Evolutionary conservation across 208 protist species (phyloP).

Genomic region (Trichomonas tenax): DNA sequence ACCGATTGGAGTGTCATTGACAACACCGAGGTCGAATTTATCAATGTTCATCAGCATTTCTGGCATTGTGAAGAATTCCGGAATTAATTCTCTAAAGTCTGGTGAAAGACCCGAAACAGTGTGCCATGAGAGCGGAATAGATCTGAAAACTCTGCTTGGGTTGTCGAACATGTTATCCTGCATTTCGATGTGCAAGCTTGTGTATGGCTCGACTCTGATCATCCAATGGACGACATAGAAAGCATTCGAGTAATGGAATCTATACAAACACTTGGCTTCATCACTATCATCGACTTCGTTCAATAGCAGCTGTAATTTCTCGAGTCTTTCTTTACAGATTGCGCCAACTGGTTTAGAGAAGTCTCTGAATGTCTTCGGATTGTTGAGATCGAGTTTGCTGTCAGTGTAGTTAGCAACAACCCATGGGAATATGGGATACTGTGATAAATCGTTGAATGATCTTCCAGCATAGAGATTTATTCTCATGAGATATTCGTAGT

Average conservation of each 20-base stretch:
- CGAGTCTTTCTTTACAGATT: background rate
- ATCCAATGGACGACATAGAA: constrained; percentile 32
- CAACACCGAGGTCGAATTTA: constrained; percentile 40
- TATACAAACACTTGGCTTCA: background rate
- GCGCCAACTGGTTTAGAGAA: constrained; percentile 20
- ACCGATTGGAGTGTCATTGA: background rate
- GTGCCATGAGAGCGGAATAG: background rate
- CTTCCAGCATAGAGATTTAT: background rate
- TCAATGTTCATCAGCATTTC: constrained; percentile 44
- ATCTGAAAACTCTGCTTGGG: background rate
- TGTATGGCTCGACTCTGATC: constrained; percentile 33
- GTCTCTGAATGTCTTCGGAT: background rate
- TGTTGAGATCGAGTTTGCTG: background rate
- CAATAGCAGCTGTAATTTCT: background rate
- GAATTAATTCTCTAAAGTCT: constrained; percentile 38
- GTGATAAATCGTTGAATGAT: background rate
- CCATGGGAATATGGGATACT: constrained; percentile 37
- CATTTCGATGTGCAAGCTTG: constrained; percentile 32
- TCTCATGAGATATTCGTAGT: constrained; percentile 7
- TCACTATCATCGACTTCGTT: background rate
- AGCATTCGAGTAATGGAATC: constrained; percentile 36
- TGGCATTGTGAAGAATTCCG: constrained; percentile 50
- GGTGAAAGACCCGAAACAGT: background rate
- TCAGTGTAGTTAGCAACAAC: constrained; percentile 39
- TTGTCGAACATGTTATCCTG: constrained; percentile 21